A percentile compares a stretch with the other conserved stretches of the same genome.
Evolutionary conservation across 257 asterid species (phyloP).

Genomic region (Nicotiana noctiflora): DNA sequence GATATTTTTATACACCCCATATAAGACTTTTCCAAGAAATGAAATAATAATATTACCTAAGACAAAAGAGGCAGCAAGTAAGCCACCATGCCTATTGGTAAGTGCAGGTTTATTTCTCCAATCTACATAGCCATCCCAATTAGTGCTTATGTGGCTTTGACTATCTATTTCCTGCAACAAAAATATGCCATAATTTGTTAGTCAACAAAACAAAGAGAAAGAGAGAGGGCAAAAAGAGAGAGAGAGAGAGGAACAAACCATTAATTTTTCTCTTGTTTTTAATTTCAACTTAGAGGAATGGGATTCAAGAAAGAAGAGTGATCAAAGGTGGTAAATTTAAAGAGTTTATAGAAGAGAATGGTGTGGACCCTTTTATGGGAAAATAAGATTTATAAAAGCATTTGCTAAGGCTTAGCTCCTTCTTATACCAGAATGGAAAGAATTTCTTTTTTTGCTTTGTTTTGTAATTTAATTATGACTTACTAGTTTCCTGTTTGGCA

Average conservation of each 20-base stretch:
- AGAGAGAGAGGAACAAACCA: constrained; percentile 21
- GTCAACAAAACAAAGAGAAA: neutral
- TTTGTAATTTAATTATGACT: neutral
- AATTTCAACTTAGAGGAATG: neutral
- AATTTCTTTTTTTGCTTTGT: neutral
- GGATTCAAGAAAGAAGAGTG: too few relatives aligned
- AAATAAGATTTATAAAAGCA: neutral
- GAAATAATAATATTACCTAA: constrained; percentile 33
- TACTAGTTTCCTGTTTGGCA: constrained; percentile 4
- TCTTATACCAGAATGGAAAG: constrained; percentile 8
- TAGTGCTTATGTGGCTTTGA: constrained; percentile 30
- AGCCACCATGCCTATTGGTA: constrained; percentile 70
- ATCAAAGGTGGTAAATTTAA: too few relatives aligned
- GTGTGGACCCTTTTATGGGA: constrained; percentile 20
- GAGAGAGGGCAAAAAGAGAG: neutral
- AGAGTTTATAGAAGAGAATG: neutral
- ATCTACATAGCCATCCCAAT: constrained; percentile 79
- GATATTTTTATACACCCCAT: too few relatives aligned
- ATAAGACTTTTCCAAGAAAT: neutral
- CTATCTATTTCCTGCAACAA: constrained; percentile 45
- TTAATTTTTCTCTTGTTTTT: constrained; percentile 3
- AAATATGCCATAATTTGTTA: neutral
- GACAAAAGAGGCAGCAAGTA: constrained; percentile 83
- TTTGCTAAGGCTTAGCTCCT: neutral
- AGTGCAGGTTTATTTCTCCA: constrained; percentile 68